Conservation (phyloP, 2,329 filamentous ascomycete genomes). For the Graphilbum fragrans region DNA sequence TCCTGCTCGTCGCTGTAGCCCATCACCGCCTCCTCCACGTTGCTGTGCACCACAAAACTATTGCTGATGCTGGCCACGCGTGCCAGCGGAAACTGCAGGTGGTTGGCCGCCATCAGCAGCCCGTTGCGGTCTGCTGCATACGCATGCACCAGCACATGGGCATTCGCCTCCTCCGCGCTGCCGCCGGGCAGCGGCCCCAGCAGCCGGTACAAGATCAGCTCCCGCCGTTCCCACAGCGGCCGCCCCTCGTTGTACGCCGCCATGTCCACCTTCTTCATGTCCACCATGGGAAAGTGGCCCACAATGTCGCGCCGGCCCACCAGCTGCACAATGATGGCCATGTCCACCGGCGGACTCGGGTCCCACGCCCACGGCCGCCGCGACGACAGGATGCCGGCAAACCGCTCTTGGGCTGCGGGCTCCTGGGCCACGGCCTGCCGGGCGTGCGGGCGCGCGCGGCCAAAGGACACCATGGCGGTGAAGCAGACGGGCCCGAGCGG, state of each 20-base stretch:
- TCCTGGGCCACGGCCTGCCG: slow-evolving; percentile 26
- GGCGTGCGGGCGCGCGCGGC: slow-evolving; percentile 23
- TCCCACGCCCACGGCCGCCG: slow-evolving; percentile 29
- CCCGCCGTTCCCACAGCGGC: slow-evolving; percentile 29
- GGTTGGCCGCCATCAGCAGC: too few species aligned
- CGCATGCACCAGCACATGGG: too few species aligned
- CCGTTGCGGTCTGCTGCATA: too few species aligned
- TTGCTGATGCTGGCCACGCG: too few species aligned
- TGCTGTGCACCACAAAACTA: too few species aligned
- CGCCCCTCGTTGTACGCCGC: slow-evolving; percentile 27
- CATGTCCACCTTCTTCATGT: slow-evolving; percentile 46
- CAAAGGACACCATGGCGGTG: slow-evolving; percentile 40
- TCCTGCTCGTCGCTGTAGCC: too few species aligned
- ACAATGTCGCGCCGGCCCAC: slow-evolving; percentile 24
- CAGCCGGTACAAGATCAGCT: slow-evolving; percentile 37
- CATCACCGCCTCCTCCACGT: too few species aligned
- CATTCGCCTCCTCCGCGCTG: slow-evolving; percentile 18
- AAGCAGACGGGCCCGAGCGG: too few species aligned
- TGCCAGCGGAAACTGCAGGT: too few species aligned
- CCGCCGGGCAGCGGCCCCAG: slow-evolving; percentile 25
- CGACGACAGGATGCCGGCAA: slow-evolving; percentile 24
- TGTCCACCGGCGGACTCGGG: slow-evolving; percentile 31
- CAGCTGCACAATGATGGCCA: slow-evolving; percentile 23
- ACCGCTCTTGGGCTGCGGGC: slow-evolving; percentile 28
- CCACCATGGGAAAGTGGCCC: slow-evolving; percentile 34